phyloP scores from a whole-genome alignment of 768 basidiomycete species.

The Exsudoporus frostii region DNA sequence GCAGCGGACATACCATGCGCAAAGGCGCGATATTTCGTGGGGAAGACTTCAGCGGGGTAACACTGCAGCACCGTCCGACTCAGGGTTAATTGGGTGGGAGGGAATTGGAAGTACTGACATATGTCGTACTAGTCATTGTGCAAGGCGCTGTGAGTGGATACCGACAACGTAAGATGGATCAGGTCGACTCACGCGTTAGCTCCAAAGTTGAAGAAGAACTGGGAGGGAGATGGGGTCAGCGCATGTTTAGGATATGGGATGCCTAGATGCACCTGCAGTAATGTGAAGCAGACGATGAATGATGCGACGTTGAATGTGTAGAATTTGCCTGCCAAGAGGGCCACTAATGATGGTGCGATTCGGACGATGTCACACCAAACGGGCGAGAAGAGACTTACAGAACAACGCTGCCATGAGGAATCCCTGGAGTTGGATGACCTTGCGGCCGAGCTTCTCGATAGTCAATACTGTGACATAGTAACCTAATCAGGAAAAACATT shows the following conservation, averaged over 20 bases:
- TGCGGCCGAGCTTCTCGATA: conserved; percentile 72
- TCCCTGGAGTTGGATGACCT: conserved; percentile 72
- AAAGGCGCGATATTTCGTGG: conserved; percentile 67
- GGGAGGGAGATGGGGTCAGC: conserved; percentile 1
- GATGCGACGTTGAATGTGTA: conserved; percentile 48
- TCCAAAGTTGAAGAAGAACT: conserved; percentile 84
- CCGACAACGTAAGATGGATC: background rate
- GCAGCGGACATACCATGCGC: conserved; percentile 79
- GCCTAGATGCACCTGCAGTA: conserved; percentile 49
- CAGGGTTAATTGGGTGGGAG: background rate
- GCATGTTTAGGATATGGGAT: background rate
- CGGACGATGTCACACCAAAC: background rate
- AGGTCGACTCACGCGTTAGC: conserved; percentile 53
- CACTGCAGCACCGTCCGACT: conserved; percentile 37
- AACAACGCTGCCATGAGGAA: conserved; percentile 70
- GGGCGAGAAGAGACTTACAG: conserved; percentile 35
- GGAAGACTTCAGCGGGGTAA: conserved; percentile 79
- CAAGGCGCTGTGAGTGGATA: conserved; percentile 2
- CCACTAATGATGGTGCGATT: conserved; percentile 40
- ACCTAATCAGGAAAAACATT: conserved; percentile 35
- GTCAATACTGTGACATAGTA: conserved; percentile 68
- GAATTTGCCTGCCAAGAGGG: conserved; percentile 67
- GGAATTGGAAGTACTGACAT: conserved; percentile 32
- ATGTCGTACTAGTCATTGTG: conserved; percentile 43
- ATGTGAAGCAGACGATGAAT: conserved; percentile 71